Conservation (phyloP, 2,329 filamentous ascomycete genomes). For the Xylaria digitata region DNA sequence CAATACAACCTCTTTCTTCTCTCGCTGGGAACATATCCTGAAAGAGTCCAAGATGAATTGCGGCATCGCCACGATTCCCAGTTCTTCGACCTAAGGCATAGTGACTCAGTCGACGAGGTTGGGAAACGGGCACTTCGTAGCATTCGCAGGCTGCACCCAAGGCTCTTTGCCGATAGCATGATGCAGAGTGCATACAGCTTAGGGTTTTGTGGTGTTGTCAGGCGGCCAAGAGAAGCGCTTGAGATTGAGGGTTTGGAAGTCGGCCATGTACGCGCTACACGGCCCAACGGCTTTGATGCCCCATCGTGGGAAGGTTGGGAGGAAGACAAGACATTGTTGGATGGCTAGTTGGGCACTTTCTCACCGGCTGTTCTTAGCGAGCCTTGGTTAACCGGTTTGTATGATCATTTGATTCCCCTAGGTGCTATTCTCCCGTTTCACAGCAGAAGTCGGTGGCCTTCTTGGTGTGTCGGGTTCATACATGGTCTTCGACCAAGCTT, state of each 20-base stretch:
- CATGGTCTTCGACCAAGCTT: neutral
- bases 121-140: slow-evolving; percentile 64
- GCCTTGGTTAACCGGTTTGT: slow-evolving; percentile 5
- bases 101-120: slow-evolving; percentile 69
- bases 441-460: slow-evolving; percentile 26
- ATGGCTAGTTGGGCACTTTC: slow-evolving; percentile 17
- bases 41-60: slow-evolving; percentile 59
- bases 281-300: slow-evolving; percentile 67
- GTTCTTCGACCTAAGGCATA: slow-evolving; percentile 66
- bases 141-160: slow-evolving; percentile 56
- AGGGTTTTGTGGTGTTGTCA: slow-evolving; percentile 54
- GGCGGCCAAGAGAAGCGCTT: slow-evolving; percentile 59
- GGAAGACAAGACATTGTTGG: slow-evolving; percentile 50
- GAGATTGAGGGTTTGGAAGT: slow-evolving; percentile 57
- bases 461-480: slow-evolving; percentile 16
- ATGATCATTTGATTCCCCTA: slow-evolving; percentile 24
- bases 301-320: slow-evolving; percentile 67
- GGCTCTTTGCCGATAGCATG: slow-evolving; percentile 47
- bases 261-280: slow-evolving; percentile 57
- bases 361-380: slow-evolving; percentile 30
- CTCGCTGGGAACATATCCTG: slow-evolving; percentile 59
- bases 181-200: slow-evolving; percentile 49
- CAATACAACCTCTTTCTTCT: slow-evolving; percentile 54
- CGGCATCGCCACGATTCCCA: slow-evolving; percentile 60
- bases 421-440: slow-evolving; percentile 29